Conservation (phyloP, 352 stramenopile species). For the Phytophthora pseudosyringae region DNA sequence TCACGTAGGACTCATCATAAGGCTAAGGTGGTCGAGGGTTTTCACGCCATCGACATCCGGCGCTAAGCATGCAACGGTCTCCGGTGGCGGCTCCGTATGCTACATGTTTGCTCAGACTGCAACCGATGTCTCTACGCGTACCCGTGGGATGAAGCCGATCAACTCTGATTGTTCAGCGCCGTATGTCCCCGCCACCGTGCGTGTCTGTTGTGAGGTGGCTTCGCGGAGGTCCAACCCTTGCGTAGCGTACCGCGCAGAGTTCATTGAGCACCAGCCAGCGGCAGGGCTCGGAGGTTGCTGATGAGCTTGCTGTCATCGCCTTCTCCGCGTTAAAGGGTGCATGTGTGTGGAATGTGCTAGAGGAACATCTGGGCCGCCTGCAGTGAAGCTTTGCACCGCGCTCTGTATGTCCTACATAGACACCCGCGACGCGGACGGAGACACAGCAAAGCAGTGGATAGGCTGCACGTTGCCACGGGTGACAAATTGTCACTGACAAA, state of each 20-base stretch:
- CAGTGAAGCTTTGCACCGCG: slow-evolving; percentile 24
- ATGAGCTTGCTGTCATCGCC: slow-evolving; percentile 17
- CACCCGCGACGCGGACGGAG: slow-evolving; percentile 4
- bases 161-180: slow-evolving; percentile 29
- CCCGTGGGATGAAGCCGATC: slow-evolving; percentile 25
- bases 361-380: slow-evolving; percentile 25
- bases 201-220: slow-evolving; percentile 22
- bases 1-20: slow-evolving; percentile 24
- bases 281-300: slow-evolving; percentile 1
- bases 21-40: slow-evolving; percentile 18
- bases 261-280: neutral
- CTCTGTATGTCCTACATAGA: slow-evolving; percentile 28
- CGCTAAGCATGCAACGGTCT: slow-evolving; percentile 32
- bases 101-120: slow-evolving; percentile 11
- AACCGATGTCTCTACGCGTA: slow-evolving; percentile 24
- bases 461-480: slow-evolving; percentile 14
- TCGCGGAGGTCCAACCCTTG: slow-evolving; percentile 10
- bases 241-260: neutral
- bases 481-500: slow-evolving; percentile 32
- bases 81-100: slow-evolving; percentile 28
- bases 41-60: slow-evolving; percentile 33
- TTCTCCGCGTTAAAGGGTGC: slow-evolving; percentile 7
- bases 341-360: slow-evolving; percentile 19
- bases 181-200: slow-evolving; percentile 24
- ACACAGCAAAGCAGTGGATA: slow-evolving; percentile 21